Evolutionary conservation across 2,329 filamentous ascomycete genomes (phyloP).

Genomic region (Scopulariopsis brevicaulis): DNA sequence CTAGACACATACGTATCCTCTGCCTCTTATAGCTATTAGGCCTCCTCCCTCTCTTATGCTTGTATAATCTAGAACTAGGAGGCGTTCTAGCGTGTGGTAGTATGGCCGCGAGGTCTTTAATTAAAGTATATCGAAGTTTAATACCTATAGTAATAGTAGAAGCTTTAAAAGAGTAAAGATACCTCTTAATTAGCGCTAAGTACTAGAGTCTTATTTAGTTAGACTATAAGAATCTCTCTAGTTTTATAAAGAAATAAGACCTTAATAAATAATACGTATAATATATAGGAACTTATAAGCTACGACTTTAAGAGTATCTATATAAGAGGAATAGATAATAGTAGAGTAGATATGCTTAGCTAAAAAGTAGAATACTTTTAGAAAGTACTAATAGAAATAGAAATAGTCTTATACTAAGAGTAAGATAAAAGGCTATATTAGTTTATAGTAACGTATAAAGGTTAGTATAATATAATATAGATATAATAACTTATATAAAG

Average conservation of each 20-base stretch:
- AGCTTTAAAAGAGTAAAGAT: conserved; percentile 4
- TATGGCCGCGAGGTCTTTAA: too few relatives aligned
- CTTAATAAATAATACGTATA: not conserved
- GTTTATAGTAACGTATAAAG: not conserved
- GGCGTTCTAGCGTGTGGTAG: too few relatives aligned
- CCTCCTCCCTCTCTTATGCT: too few relatives aligned
- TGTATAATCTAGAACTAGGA: conserved; percentile 1
- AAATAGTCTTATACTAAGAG: not conserved
- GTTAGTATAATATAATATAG: not conserved
- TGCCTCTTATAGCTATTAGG: not conserved
- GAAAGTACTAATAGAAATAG: not conserved
- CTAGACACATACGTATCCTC: not conserved
- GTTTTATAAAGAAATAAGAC: not conserved
- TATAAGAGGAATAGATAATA: conserved; percentile 2
- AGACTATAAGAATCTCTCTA: not conserved
- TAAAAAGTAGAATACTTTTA: conserved; percentile 1
- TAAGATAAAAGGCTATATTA: not conserved
- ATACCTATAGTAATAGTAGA: conserved; percentile 8
- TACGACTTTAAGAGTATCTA: conserved; percentile 4
- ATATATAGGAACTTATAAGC: not conserved
- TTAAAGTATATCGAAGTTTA: too few relatives aligned
- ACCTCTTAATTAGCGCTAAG: not conserved
- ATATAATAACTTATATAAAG: not conserved
- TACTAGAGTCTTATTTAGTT: not conserved
- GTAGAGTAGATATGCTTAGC: conserved; percentile 5